Evolutionary conservation across 345 rosid species (phyloP).

Genomic region (Iberis pinnata): DNA sequence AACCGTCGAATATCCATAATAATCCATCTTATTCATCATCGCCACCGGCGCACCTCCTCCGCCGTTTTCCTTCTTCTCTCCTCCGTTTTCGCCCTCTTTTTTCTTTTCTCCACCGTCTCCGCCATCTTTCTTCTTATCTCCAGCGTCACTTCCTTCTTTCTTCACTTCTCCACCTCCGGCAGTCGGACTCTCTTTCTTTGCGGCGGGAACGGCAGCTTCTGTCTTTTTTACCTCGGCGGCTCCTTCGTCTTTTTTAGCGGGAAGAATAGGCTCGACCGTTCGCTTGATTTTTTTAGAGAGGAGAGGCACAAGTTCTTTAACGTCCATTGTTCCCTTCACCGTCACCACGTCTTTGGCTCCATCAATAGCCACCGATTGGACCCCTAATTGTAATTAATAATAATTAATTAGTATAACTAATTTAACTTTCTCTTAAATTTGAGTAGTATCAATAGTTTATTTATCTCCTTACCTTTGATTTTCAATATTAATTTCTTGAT

Average conservation of each 20-base stretch:
- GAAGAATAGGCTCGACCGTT: slow-evolving; percentile 57
- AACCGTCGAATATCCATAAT: slow-evolving; percentile 34
- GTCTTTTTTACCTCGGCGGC: slow-evolving; percentile 13
- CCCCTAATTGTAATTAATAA: slow-evolving; percentile 40
- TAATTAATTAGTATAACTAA: neutral
- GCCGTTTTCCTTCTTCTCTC: slow-evolving; percentile 25
- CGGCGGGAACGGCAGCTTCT: slow-evolving; percentile 19
- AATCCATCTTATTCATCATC: slow-evolving; percentile 45
- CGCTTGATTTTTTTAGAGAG: slow-evolving; percentile 51
- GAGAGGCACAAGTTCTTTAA: slow-evolving; percentile 43
- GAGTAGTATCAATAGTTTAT: no score
- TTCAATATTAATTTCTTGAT: slow-evolving; percentile 41
- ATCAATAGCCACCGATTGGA: slow-evolving; percentile 46
- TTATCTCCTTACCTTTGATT: slow-evolving; percentile 36
- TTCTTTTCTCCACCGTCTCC: slow-evolving; percentile 29
- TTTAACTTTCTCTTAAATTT: neutral
- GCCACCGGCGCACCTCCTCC: slow-evolving; percentile 23
- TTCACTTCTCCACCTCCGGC: no score
- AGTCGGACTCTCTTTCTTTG: slow-evolving; percentile 27
- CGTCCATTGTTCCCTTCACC: slow-evolving; percentile 74
- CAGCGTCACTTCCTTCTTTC: no score
- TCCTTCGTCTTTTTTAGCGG: slow-evolving; percentile 50
- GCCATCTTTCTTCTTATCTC: slow-evolving; percentile 16
- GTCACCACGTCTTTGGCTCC: slow-evolving; percentile 57
- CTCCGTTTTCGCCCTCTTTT: slow-evolving; percentile 26